A percentile compares a stretch with the other conserved stretches of the same genome.
Conservation (phyloP, 139 green algal species). For the Protoeuglena noctilucae region DNA sequence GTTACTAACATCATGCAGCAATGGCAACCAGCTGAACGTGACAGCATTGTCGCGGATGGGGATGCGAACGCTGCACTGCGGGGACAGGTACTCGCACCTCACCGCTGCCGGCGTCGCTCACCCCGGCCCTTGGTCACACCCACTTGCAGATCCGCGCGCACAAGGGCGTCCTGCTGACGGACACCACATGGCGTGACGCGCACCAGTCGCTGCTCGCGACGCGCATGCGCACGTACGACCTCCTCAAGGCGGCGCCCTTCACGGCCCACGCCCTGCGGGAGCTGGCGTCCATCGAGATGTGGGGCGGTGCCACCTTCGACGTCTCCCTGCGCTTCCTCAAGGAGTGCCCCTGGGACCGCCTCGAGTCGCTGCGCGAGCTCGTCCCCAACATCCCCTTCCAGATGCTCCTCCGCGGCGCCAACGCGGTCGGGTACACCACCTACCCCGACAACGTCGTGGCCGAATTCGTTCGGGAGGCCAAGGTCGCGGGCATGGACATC, state of each 20-base stretch:
- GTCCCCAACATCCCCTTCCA: conserved; percentile 89
- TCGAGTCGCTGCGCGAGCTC: conserved; percentile 63
- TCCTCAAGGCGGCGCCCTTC: conserved; percentile 50
- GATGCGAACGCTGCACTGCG: too few species aligned
- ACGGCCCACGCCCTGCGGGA: conserved; percentile 27
- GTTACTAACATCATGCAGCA: too few species aligned
- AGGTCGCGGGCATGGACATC: conserved; percentile 62
- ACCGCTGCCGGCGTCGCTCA: too few species aligned
- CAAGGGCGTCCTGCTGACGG: conserved; percentile 73
- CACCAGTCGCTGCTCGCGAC: conserved; percentile 80
- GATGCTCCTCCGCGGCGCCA: conserved; percentile 83
- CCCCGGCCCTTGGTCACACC: too few species aligned
- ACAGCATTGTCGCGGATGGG: too few species aligned
- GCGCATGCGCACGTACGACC: conserved; percentile 71
- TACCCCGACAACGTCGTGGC: conserved; percentile 76
- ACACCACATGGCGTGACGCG: conserved; percentile 83
- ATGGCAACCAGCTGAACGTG: too few species aligned
- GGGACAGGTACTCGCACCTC: too few species aligned
- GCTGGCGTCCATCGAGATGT: conserved; percentile 72
- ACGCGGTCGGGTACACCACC: conserved; percentile 78
- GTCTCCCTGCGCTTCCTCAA: conserved; percentile 49
- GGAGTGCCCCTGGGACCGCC: conserved; percentile 76
- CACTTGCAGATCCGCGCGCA: too few species aligned
- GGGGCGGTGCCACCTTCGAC: conserved; percentile 88
- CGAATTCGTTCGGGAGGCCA: conserved; percentile 52